phyloP scores from a whole-genome alignment of 2,329 filamentous ascomycete species.

The Cladosporium sp. region DNA sequence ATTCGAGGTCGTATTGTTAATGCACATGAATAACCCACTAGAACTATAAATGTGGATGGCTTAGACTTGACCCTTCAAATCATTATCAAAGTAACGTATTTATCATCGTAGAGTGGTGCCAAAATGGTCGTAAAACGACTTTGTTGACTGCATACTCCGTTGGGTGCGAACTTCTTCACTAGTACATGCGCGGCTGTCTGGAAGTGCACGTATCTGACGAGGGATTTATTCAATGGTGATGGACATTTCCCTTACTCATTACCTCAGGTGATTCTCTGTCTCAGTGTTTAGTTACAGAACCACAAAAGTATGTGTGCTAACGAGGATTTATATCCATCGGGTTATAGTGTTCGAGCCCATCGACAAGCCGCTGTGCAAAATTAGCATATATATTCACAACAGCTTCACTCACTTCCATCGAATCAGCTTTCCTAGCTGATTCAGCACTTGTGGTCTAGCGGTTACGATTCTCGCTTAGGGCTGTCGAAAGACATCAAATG shows the following conservation, averaged over 20 bases:
- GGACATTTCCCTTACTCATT: background rate
- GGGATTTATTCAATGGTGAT: too few relatives aligned
- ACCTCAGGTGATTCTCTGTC: background rate
- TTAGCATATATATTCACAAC: too few relatives aligned
- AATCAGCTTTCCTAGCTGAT: background rate
- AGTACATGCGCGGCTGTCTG: background rate
- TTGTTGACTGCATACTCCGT: background rate
- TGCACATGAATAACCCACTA: background rate
- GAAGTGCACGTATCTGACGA: too few relatives aligned
- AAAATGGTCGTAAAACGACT: background rate
- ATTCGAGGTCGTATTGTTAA: background rate
- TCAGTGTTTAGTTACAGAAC: background rate
- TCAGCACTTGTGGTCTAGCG: conserved; percentile 6
- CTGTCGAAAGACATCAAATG: background rate
- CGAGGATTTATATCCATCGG: too few relatives aligned
- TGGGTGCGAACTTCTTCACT: background rate
- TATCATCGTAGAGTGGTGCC: background rate
- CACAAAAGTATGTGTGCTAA: background rate
- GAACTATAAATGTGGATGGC: background rate
- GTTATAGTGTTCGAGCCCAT: too few relatives aligned
- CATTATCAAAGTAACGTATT: too few relatives aligned
- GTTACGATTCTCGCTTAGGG: conserved; percentile 17
- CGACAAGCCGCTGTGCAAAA: too few relatives aligned
- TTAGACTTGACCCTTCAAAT: background rate
- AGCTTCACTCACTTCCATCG: too few relatives aligned